These are phyloP conservation scores for Malus hybrid DNA, from an alignment of 331 rosid genomes.

Conservation along the genomic window DNA sequence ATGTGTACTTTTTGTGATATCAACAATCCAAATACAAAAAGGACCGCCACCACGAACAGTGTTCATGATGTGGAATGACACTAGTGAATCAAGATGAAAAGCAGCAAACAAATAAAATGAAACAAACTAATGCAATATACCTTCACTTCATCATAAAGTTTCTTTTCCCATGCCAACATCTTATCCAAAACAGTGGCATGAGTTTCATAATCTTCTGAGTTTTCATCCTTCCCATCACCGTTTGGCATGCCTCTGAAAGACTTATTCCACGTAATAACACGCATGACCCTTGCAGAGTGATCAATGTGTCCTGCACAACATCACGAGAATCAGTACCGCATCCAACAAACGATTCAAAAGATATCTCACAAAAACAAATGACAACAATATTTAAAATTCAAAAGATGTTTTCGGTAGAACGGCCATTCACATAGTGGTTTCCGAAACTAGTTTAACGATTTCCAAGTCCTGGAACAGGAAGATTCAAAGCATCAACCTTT, in stretches of 20 bases:
- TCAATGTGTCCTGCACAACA: constrained; percentile 70
- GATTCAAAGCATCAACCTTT: neutral
- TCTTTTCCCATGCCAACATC: constrained; percentile 94
- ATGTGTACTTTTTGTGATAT: too few species aligned
- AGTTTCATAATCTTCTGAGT: constrained; percentile 77
- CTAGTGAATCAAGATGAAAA: neutral
- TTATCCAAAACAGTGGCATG: constrained; percentile 91
- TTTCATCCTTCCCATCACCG: constrained; percentile 72
- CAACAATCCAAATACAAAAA: neutral
- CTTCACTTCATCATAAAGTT: constrained; percentile 93
- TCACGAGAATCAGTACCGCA: neutral
- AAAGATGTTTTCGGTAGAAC: neutral
- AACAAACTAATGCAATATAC: constrained; percentile 20
- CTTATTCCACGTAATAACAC: constrained; percentile 86
- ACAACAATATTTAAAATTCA: neutral
- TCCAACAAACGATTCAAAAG: neutral
- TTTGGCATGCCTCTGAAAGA: constrained; percentile 65
- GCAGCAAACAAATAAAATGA: neutral
- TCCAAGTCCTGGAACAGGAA: neutral
- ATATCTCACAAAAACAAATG: neutral
- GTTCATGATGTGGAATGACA: neutral
- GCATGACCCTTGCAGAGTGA: constrained; percentile 93
- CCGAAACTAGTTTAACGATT: neutral
- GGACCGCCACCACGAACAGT: neutral
- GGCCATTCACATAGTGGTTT: neutral